Base-by-base conservation (phyloP, 2,329 filamentous ascomycete genomes). In the Colletotrichum tofieldiae region DNA sequence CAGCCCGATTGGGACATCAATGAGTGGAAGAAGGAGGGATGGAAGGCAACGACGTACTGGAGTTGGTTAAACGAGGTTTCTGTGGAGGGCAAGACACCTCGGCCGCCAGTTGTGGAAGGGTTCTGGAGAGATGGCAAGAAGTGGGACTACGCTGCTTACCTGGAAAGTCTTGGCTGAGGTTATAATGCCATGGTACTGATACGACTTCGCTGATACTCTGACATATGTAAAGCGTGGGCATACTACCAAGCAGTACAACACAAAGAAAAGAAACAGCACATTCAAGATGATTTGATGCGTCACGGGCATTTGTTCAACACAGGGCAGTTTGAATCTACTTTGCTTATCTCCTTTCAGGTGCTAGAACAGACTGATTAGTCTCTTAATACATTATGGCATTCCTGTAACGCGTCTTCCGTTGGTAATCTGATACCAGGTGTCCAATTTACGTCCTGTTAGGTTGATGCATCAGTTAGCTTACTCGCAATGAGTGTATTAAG, bases 31-130 rank as follows among this genome's bases (percentile, higher is more conserved):
- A 52, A 5, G 1, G 37, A 72, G 14, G 59, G 59, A 1, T 72
- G 59, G 58, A 67, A 73, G 32, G 47, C 45, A 26, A 70, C 59
- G 9, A 72, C 70, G 2, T 70, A 72, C 20, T 72, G 70, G 70
- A 72, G 70, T 26, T 72, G 70, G 70, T 16, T 72, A 47, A 72
- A 65, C 16, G 70, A 72, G 47, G 65, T 72, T 2, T 20, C 65
- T 5, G 70, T 72, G 8, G 54, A 56, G 6, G 66, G 70, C 11
- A 59, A 70, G 39, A 55, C 37, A 16, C 52, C 70, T 20, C 58
- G 55, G 0, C 51, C 29, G 18, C 70, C 70, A 5, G 39, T 69
- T 18, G 65, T 72, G 47, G 60, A 65, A 5, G 70, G 70, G 1
- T 72, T 72, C 32, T 72, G 70, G 70, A 63, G 67, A 20, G 70